Evolutionary conservation across 2,329 filamentous ascomycete genomes (phyloP).

Genomic region (Trichophaea hybrida): DNA sequence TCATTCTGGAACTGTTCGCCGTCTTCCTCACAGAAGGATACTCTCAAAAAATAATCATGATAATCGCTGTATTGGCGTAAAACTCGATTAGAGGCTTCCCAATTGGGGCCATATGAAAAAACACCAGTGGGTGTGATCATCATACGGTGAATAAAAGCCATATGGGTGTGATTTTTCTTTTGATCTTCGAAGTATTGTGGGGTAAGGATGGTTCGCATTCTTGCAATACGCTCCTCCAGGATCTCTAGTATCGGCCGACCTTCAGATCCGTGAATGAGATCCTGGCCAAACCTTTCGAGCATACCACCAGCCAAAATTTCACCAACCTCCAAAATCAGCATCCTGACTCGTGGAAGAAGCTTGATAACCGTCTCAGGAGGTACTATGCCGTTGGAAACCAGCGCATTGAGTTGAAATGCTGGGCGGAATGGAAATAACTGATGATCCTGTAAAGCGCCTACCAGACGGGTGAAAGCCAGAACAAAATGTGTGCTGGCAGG

Average conservation of each 20-base stretch:
- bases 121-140: constrained; percentile 47
- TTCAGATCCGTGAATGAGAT: constrained; percentile 40
- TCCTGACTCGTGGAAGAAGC: constrained; percentile 36
- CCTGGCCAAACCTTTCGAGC: constrained; percentile 41
- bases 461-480: constrained; percentile 29
- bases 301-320: constrained; percentile 31
- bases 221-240: constrained; percentile 29
- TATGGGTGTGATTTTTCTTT: constrained; percentile 29
- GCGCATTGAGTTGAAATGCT: constrained; percentile 47
- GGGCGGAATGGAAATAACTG: constrained; percentile 36
- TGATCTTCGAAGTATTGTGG: constrained; percentile 19
- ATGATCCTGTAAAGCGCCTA: constrained; percentile 27
- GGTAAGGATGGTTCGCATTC: constrained; percentile 25
- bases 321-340: constrained; percentile 27
- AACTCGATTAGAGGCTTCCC: constrained; percentile 55
- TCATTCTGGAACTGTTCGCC: constrained; percentile 49
- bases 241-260: constrained; percentile 33
- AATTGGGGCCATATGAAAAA: constrained; percentile 45
- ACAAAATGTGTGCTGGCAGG: constrained; percentile 16
- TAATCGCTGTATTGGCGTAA: constrained; percentile 49
- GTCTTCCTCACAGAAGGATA: constrained; percentile 61
- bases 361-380: constrained; percentile 39
- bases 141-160: constrained; percentile 42
- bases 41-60: constrained; percentile 51
- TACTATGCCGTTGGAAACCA: constrained; percentile 50